Base-by-base conservation (phyloP, 2,329 filamentous ascomycete genomes). In the Colletotrichum eleusines region DNA sequence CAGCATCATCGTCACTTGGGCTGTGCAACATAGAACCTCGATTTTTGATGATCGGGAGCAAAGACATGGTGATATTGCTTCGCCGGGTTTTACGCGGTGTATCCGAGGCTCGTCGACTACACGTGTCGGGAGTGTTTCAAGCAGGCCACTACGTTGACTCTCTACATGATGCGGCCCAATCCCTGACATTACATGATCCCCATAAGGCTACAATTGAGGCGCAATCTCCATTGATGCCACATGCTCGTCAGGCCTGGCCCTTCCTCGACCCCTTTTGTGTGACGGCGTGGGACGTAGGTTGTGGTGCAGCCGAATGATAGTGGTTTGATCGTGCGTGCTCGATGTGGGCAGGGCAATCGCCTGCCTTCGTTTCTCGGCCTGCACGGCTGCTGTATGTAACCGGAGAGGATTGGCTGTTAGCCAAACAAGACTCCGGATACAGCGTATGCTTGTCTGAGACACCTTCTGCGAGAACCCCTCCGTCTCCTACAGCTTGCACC, bases 371-470 rank as follows among this genome's bases (percentile, higher is more conserved):
- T 33, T 38, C 33, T 65, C 66, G 31, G 20, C 44, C 33, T 44
- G 60, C 26, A 61, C 48, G 50, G 33, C 53, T 70, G 33, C 60
- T 72, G 66, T 72, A 66, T 57, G 69, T 72, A 72, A 71, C 66
- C 60, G 69, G 66, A 65, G 31, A 50, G 61, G 31, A 46, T 51
- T 66, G 66, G 51, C 54, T 70, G 28, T 58, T 42, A 59, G 48
- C 59, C 60, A 70, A 69, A 70, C 69, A 28, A 61, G 44, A 51
- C 48, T 71, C 60, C 26, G n/a, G 61, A 59, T 57, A 65, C 69
- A 50, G 57, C 61, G 50, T n/a, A 54, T 57, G 61, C 23, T 54
- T 64, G 71, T 58, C 71, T 69, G 33, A 72, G 54, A 72, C 59
- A 63, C 35, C n/a, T n/a, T 33, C 48, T 61, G 66, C 61, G 51